Evolutionary conservation across 768 basidiomycete species (phyloP), one percentile per base, ranked within the genome.

Genomic region (Phylloporus rhodoxanthus): DNA sequence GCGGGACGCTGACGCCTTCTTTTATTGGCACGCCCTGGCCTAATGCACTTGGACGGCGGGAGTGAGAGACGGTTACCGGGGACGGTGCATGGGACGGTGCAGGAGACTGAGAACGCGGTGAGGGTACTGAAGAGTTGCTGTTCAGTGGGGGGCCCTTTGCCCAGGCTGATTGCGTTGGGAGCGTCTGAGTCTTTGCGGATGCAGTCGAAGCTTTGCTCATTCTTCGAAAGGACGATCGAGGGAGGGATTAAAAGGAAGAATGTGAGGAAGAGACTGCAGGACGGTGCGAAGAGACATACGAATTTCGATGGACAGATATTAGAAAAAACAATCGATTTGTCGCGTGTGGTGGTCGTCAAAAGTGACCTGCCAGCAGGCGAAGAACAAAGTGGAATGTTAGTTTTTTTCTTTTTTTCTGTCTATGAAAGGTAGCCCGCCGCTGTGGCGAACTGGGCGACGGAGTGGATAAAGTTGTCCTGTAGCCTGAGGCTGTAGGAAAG

Each of bases 321-420:
- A 68, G 68, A 68, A 72, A 75, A 71, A 73, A 71, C 70, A 72
- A 64, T 67, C 57, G 71, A 72, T 72, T 71, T 75, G 71, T 76
- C 75, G 81, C 75, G 80, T 77, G 81, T 70, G 79, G 76, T 81
- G 81, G 85, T 85, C 84, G 83, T 86, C 76, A 84, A 80, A 75
- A 81, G 78, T 80, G 85, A 87, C 86, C 86, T 87, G 86, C 86
- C 86, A 85, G 86, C 86, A 87, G 86, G 85, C 82, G 77, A 79
- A 72, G 74, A 79, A 77, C 74, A 78, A 74, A 74, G 73, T 72
- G 76, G 74, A 72, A 72, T 68, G 71, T 48, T 45, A 40, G 51
- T 63, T 60, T 60, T 58, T 48, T 53, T 41, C n/a, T 55, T 19
- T 56, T 55, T 64, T 65, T 58, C 64, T 61, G 67, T 75, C 72